Evolutionary conservation across 305 asterid genomes (phyloP), one percentile per base, ranked within the genome.

Genomic region (Plantago coronopus): DNA sequence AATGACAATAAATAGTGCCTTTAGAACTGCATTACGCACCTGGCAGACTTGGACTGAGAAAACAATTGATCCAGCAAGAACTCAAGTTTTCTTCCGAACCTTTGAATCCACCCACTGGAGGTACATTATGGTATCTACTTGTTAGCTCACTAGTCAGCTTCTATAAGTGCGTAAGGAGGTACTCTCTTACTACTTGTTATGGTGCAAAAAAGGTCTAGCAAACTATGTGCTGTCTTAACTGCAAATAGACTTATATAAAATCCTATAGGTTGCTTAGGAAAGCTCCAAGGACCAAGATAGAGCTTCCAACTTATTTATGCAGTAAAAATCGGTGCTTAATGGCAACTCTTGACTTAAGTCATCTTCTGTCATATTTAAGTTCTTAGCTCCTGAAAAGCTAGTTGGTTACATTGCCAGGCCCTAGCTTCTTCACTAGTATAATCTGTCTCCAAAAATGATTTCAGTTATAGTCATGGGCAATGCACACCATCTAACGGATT

Each of bases 21-120:
- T 88, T 71, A 81, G 68, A 59, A 72, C 67, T 18, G 98, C 93
- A 23, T 62, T 91, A 67, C 55, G 78, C 44, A 91, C 98, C 59
- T 91, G 96, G 98, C 50, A 68, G 71, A 79, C 95, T 49, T 91
- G 98, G 98, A 55, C 76, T 12, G 96, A 88, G 67, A 82, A 67
- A 51, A 62, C 78, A 10, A 67, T 88, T 29, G 71, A 91, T 66
- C 69, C 88, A 48, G 80, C 69, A 47, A 77, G 82, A 73, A 91
- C 98, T 1, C 82, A 59, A 42, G 89, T 88, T 62, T 88, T 88
- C 77, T 88, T 91, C 66, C 80, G 98, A 64, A 91, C 98, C 31
- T 91, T 84, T 40, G 98, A 91, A 72, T 76, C 95, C 72, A 79
- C 95, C 59, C 95, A 88, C 69, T 91, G 98, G 98, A 82, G 94